Conservation (phyloP, 2,329 filamentous ascomycete species). For the Verticillium albo-atrum region DNA sequence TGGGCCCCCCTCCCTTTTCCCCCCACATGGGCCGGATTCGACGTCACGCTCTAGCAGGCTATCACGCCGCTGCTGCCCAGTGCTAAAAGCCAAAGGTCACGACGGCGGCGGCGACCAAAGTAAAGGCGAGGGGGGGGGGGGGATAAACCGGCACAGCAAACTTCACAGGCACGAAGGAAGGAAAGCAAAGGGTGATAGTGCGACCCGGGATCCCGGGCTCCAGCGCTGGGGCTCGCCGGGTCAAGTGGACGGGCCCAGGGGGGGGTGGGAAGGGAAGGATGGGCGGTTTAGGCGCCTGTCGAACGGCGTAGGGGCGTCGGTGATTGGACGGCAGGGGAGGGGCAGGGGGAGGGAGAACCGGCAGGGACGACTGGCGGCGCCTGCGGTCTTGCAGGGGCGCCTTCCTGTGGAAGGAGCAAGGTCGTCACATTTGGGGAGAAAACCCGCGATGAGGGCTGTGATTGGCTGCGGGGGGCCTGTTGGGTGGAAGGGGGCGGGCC, state of each 20-base stretch:
- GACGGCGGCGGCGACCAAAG: no score
- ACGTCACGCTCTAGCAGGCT: no score
- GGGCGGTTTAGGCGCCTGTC: background rate
- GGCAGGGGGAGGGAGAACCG: no score
- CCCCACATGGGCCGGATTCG: no score
- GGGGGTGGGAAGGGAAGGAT: no score
- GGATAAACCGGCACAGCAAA: background rate
- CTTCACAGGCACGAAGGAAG: conserved; percentile 5
- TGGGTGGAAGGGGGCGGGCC: no score
- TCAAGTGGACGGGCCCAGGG: background rate
- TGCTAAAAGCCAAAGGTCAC: no score
- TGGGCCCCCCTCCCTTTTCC: no score
- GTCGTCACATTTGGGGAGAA: background rate
- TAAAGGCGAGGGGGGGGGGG: background rate
- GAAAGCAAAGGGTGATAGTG: conserved; percentile 7
- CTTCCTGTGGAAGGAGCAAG: no score
- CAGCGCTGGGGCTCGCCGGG: conserved; percentile 5
- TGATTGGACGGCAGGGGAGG: background rate
- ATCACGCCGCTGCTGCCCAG: no score
- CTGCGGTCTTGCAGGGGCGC: no score
- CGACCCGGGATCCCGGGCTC: conserved; percentile 15
- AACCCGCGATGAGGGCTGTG: background rate
- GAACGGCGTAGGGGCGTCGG: background rate
- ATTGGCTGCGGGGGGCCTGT: conserved; percentile 5
- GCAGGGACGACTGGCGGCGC: no score